Percentiles rank a stretch among this genome's conserved stretches.
phyloP scores from a whole-genome alignment of 345 rosid genomes.

The Erucastrum elatum region DNA sequence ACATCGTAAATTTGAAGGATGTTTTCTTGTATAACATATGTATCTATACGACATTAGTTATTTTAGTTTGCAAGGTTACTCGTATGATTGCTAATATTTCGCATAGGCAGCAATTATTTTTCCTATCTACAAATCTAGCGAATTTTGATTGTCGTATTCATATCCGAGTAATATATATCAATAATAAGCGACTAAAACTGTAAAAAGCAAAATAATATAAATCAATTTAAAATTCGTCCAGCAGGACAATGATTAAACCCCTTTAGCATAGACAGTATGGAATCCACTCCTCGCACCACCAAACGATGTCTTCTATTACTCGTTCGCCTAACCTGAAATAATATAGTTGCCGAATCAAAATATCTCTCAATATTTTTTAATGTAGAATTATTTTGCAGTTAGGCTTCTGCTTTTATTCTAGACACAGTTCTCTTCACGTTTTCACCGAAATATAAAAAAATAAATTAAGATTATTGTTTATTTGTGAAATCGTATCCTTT shows the following conservation, averaged over 20 bases:
- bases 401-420: conserved; percentile 5
- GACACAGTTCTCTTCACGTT: conserved; percentile 16
- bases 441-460: conserved; percentile 14
- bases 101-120: too few species aligned
- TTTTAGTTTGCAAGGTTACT: too few species aligned
- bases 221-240: neutral
- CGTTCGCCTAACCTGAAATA: neutral
- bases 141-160: neutral
- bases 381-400: neutral
- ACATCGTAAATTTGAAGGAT: too few species aligned
- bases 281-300: neutral
- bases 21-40: too few species aligned
- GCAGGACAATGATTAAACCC: neutral
- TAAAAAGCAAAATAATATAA: neutral
- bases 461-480: neutral
- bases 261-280: neutral
- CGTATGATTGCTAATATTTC: too few species aligned
- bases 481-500: conserved; percentile 6
- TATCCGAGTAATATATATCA: neutral
- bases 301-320: neutral
- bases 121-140: neutral
- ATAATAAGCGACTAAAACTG: neutral
- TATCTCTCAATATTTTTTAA: neutral
- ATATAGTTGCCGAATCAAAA: neutral
- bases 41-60: too few species aligned